Evolutionary conservation across 345 rosid genomes (phyloP), one percentile per base, ranked within the genome.

Genomic region (Citrus inodora): DNA sequence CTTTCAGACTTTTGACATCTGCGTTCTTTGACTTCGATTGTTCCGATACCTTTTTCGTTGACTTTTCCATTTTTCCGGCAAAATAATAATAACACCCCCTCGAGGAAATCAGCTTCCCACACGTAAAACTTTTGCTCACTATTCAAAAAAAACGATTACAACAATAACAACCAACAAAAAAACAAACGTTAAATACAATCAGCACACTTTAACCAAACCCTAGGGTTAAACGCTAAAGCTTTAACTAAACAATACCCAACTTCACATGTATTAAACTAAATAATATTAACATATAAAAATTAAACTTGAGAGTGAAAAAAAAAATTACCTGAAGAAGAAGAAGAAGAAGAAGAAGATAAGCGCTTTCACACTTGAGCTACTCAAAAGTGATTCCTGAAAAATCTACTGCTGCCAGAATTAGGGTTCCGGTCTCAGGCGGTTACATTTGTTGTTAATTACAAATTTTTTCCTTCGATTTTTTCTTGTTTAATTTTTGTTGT

Each of bases 61-160:
- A 33, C 22, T 76, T 40, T 72, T 86, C 88, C 85, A 86, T 80
- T 66, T 71, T 77, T 58, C 59, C 71, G 28, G 73, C 48, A 51
- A 60, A 77, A 67, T 32, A 67, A 22, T 48, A 67, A 53, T 17
- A 17, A 19, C 22, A 55, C 38, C 64, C 75, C 78, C 65, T 30
- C 71, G 53, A 76, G 77, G 82, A 82, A 84, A 74, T 48, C 73
- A 62, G 70, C 80, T 11, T 58, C 38, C 73, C 67, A 73, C 67
- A 66, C 8, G 42, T 37, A 35, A 48, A 25, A 55, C n/a, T 19
- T 69, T 69, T 11, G 32, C 24, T 8, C 73, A 67, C 38, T 56
- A 17, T 56, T 56, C 58, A 67, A 66, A 56, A 24, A 55, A 13
- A 55, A 75, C 22, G 37, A n/a, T 22, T 35, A 63, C 46, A 69